These are phyloP conservation scores for Diaporthe australafricana DNA, from an alignment of 2,329 filamentous ascomycete species.

Conservation along the genomic window DNA sequence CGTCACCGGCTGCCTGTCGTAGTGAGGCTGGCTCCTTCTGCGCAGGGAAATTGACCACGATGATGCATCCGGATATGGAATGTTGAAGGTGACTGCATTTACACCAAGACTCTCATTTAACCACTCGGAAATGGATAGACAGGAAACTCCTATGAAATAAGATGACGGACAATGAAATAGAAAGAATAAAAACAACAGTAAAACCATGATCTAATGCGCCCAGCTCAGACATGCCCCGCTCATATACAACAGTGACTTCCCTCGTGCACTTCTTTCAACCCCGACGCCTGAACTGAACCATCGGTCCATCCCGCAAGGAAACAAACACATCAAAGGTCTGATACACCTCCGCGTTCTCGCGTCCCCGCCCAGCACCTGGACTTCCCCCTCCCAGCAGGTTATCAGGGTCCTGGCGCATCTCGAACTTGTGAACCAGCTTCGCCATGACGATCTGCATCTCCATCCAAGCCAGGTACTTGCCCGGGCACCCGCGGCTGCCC, in stretches of 20 bases:
- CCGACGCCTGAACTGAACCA: slow-evolving; percentile 19
- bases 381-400: slow-evolving; percentile 13
- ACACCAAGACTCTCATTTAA: not conserved
- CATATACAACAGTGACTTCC: not conserved
- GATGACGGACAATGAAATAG: not conserved
- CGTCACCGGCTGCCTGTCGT: not conserved
- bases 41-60: too few relatives aligned
- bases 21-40: not conserved
- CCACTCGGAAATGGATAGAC: not conserved
- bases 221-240: not conserved
- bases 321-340: slow-evolving; percentile 24
- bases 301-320: slow-evolving; percentile 11
- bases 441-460: slow-evolving; percentile 29
- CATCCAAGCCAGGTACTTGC: slow-evolving; percentile 28
- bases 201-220: not conserved
- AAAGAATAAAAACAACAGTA: not conserved
- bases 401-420: slow-evolving; percentile 4
- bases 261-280: not conserved
- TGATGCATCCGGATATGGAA: not conserved
- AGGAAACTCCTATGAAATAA: not conserved
- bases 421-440: slow-evolving; percentile 17
- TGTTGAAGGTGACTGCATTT: not conserved
- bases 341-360: slow-evolving; percentile 5
- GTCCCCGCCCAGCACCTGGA: not conserved
- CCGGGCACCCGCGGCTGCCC: slow-evolving; percentile 24